Percentiles rank a stretch among this genome's conserved stretches.
phyloP scores from a whole-genome alignment of 2,329 filamentous ascomycete species.

The Huntiella savannae region DNA sequence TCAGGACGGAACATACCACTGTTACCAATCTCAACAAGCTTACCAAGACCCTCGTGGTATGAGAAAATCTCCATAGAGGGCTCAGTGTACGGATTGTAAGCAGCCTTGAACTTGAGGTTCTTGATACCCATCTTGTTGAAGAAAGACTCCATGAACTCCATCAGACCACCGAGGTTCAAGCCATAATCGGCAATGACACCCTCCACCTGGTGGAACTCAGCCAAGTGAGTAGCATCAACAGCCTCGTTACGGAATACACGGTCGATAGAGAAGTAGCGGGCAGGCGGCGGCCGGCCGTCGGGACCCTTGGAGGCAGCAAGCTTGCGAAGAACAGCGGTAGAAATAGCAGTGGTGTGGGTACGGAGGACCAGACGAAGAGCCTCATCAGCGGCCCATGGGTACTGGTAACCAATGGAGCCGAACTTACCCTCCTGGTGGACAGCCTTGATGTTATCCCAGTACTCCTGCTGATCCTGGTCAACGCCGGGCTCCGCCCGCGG shows the following conservation, averaged over 20 bases:
- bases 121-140: conserved; percentile 88
- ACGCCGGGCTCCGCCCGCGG: conserved; percentile 36
- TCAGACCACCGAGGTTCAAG: conserved; percentile 76
- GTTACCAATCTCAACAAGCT: conserved; percentile 95
- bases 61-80: conserved; percentile 97
- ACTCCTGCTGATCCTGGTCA: conserved; percentile 43
- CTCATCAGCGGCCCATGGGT: conserved; percentile 81
- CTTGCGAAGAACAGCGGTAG: conserved; percentile 76
- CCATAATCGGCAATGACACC: conserved; percentile 96
- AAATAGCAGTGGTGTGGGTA: conserved; percentile 89
- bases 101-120: conserved; percentile 82
- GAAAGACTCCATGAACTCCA: conserved; percentile 88
- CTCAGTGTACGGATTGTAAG: conserved; percentile 90
- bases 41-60: conserved; percentile 72
- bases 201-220: conserved; percentile 97
- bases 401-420: conserved; percentile 89
- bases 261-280: conserved; percentile 97
- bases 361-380: conserved; percentile 72
- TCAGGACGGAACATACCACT: conserved; percentile 97
- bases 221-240: conserved; percentile 88
- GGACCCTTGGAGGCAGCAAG: conserved; percentile 67
- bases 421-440: conserved; percentile 87
- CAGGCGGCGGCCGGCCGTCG: conserved; percentile 42
- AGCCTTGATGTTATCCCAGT: conserved; percentile 71
- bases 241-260: conserved; percentile 96